Evolutionary conservation across 1,284 basidiomycete genomes (phyloP), one percentile per base, ranked within the genome.

Genomic region (Cystobasidium pallidum): DNA sequence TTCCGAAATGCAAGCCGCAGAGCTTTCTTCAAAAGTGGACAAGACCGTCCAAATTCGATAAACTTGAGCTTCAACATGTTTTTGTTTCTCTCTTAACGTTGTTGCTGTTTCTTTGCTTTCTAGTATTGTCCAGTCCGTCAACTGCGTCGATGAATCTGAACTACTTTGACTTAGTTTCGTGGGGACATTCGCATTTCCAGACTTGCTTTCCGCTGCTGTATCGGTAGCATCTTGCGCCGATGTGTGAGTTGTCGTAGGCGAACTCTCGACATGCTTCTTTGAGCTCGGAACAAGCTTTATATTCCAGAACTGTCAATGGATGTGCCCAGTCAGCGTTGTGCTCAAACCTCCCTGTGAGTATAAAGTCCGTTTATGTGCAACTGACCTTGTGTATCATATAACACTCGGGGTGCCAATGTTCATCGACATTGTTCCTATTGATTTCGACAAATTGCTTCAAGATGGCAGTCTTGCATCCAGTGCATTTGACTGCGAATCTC

Each of bases 371-470:
- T 8, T 7, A 41, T 8, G 39, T 8, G 39, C 39, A 41, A 41
- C 43, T 45, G 7, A 92, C 92, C 86, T 96, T 98, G 83, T 98
- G 95, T 78, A 99, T 98, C 94, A 99, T 98, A 82, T 99, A 98
- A 82, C 95, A 99, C 82, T 99, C 95, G 62, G 95, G 95, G 86
- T 99, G 95, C 95, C 96, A 99, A 80, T 96, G 98, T 83, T 99
- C 96, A 83, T 99, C 94, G 72, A 89, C 86, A 85, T 92, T 92
- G 83, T 98, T 99, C 75, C 95, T 87, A 80, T 99, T 99, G 83
- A 99, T 98, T 83, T 99, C 95, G 74, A 99, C 95, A 79, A 98
- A 99, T 81, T 99, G 95, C 83, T 99, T 99, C 77, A 99, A 84
- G 76, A 99, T 99, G n/a, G 96, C 96, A 70, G 91, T 96, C 78